Base-by-base conservation (phyloP, 2,329 filamentous ascomycete genomes). In the Fusarium sp. region DNA sequence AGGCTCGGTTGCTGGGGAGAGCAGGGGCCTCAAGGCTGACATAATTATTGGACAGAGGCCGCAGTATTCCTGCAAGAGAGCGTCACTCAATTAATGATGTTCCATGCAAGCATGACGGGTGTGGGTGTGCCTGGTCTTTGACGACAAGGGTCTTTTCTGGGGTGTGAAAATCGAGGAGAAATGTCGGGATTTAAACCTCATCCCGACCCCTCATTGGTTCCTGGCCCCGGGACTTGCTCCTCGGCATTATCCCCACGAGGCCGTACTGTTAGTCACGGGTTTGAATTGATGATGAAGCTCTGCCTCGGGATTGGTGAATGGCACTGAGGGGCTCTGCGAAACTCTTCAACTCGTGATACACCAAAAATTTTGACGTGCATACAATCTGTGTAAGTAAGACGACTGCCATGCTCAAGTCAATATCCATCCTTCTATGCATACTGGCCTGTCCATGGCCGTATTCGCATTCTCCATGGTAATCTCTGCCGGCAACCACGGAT, bases 81-180 rank as follows among this genome's bases (percentile, higher is more conserved):
- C 63, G 61, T 22, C 43, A 25, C 15, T 11, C n/a, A 54, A 56
- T 67, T 74, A 74, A 37, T 69, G 54, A 50, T 50, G 60, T 9
- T 47, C 33, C 54, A 64, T 63, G 54, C 62, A 35, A 52, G 38
- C 32, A 33, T 61, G 65, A 40, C 32, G 62, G 54, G 64, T 76
- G 73, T 76, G 73, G 62, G 63, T 74, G 73, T 72, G 65, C 60
- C 56, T 66, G n/a, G 58, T 9, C 57, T 70, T 70, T 70, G 56
- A 50, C 62, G 71, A 54, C 72, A 72, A 74, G 72, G 72, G 60
- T 67, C 47, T 47, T 40, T 20, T 14, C 35, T 45, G 56, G 66
- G 59, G 50, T 38, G 57, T 66, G 64, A 64, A n/a, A 66, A 43
- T 27, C 8, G 43, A 45, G 35, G 56, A 50, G 57, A 65, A 70